Evolutionary conservation across 306 rosid genomes (phyloP).

Genomic region (Lathyrus aphaca): DNA sequence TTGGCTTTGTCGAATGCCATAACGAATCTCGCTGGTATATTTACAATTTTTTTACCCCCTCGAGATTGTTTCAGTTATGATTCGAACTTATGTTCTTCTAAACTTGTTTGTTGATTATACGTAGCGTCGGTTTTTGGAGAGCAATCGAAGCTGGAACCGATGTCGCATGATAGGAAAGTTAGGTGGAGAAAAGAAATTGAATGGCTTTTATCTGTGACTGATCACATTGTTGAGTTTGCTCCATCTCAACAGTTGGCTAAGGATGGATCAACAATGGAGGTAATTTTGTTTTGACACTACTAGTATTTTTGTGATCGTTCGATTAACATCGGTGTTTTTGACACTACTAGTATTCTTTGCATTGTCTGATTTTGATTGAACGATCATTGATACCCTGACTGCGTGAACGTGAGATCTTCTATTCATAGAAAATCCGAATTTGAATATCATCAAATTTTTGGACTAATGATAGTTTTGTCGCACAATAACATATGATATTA

Average conservation of each 20-base stretch:
- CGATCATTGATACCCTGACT: neutral
- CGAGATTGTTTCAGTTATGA: no score
- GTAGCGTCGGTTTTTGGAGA: conserved; percentile 93
- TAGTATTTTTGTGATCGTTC: neutral
- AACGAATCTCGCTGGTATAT: conserved; percentile 84
- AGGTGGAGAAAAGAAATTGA: conserved; percentile 90
- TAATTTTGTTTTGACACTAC: neutral
- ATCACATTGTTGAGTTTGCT: conserved; percentile 84
- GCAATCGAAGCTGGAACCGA: conserved; percentile 68
- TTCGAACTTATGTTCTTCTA: no score
- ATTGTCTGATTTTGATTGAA: neutral
- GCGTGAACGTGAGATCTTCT: neutral
- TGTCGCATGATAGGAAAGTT: conserved; percentile 64
- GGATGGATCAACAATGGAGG: conserved; percentile 84
- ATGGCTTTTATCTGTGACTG: conserved; percentile 89
- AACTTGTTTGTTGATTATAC: conserved; percentile 35
- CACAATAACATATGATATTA: neutral
- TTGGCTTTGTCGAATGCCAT: conserved; percentile 90
- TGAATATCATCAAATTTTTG: neutral
- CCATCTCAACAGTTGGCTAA: conserved; percentile 71
- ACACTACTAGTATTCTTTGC: neutral
- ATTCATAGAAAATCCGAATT: neutral
- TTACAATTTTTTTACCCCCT: neutral
- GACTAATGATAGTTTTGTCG: neutral
- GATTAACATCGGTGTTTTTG: neutral